These are phyloP conservation scores for Ailanthus altissimus DNA, from an alignment of 345 rosid species.

Conservation along the genomic window DNA sequence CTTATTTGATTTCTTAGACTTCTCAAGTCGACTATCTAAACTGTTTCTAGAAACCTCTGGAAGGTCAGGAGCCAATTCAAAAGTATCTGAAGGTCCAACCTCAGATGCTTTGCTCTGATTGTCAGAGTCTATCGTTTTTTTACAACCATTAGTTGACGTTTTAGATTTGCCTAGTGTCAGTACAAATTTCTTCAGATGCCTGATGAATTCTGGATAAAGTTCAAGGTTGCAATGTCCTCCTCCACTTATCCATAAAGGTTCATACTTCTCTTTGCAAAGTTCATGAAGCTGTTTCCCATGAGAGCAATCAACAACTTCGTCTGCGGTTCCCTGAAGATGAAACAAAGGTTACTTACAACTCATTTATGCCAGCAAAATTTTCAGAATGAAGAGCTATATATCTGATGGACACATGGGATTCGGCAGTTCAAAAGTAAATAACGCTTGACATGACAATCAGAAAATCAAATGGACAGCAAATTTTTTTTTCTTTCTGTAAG, in stretches of 20 bases:
- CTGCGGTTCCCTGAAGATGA: constrained; percentile 68
- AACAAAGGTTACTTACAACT: constrained; percentile 10
- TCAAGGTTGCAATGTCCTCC: constrained; percentile 95
- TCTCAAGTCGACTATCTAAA: constrained; percentile 91
- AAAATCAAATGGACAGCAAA: neutral
- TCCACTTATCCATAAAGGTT: constrained; percentile 84
- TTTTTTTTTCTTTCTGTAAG: neutral
- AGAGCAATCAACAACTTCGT: constrained; percentile 87
- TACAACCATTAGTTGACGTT: constrained; percentile 40
- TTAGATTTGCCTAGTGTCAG: constrained; percentile 56
- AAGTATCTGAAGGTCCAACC: constrained; percentile 60
- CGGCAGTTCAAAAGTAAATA: neutral
- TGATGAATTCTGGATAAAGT: constrained; percentile 83
- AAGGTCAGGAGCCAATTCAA: constrained; percentile 65
- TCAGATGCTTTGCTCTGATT: constrained; percentile 54
- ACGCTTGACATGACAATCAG: neutral
- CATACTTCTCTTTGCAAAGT: constrained; percentile 78
- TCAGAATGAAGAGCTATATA: neutral
- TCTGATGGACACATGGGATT: neutral
- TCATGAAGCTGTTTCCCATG: constrained; percentile 87
- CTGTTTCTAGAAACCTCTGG: constrained; percentile 93
- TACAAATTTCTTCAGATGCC: constrained; percentile 75
- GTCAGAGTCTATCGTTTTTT: constrained; percentile 45
- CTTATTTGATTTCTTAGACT: constrained; percentile 77
- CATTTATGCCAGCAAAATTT: constrained; percentile 10